Conservation (phyloP, 129 eudicot species). For the Lonicera japonica region DNA sequence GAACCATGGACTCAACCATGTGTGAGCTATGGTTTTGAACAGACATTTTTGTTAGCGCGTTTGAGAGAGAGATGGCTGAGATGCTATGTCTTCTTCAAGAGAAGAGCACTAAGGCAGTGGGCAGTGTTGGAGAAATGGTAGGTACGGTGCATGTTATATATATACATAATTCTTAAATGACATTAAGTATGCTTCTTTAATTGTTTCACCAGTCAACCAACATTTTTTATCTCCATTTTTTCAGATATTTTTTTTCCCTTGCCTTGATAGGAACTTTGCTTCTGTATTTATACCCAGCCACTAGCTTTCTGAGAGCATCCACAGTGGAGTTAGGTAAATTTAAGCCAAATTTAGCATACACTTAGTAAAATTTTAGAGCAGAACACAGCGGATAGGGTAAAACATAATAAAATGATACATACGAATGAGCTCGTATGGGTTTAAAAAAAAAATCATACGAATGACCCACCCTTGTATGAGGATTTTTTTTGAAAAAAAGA, state of each 20-base stretch:
- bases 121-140: no score
- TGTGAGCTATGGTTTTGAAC: background rate
- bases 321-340: no score
- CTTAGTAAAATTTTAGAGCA: no score
- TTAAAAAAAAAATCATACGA: no score
- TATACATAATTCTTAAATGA: background rate
- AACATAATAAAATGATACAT: no score
- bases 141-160: background rate
- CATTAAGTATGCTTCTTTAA: background rate
- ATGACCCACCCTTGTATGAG: no score
- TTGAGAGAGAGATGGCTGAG: background rate
- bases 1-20: constrained; percentile 1
- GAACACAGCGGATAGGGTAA: no score
- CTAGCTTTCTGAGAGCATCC: no score
- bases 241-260: no score
- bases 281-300: background rate
- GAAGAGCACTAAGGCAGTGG: background rate
- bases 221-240: background rate
- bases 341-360: no score
- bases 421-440: no score
- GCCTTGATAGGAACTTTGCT: background rate
- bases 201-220: background rate
- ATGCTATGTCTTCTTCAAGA: background rate
- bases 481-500: no score
- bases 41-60: constrained; percentile 4